phyloP scores from a whole-genome alignment of 768 basidiomycete genomes.

The Postia placenta region DNA sequence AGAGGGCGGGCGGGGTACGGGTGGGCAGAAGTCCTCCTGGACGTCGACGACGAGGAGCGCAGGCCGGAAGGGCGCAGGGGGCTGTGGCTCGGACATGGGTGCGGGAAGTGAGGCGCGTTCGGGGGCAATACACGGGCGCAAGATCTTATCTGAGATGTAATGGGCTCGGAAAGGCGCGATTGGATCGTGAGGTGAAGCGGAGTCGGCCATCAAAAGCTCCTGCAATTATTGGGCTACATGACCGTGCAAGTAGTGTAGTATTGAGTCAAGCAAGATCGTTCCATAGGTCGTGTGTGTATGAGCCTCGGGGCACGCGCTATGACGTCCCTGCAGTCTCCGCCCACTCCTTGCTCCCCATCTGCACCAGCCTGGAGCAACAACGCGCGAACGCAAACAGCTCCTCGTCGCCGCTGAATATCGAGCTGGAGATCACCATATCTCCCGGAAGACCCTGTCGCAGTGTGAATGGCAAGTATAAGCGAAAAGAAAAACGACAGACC shows the following conservation, averaged over 20 bases:
- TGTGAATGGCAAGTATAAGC: slow-evolving; percentile 6
- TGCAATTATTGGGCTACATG: no score
- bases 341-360: slow-evolving; percentile 93
- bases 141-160: neutral
- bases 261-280: no score
- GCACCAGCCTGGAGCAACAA: slow-evolving; percentile 79
- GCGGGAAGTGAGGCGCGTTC: neutral
- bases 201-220: no score
- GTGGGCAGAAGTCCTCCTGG: slow-evolving; percentile 75
- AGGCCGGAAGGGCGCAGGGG: slow-evolving; percentile 24
- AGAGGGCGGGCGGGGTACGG: slow-evolving; percentile 10
- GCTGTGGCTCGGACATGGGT: neutral
- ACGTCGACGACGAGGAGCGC: slow-evolving; percentile 73
- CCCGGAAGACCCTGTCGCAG: slow-evolving; percentile 62
- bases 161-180: neutral
- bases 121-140: neutral
- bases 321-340: slow-evolving; percentile 37
- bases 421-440: slow-evolving; percentile 71
- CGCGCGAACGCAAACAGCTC: slow-evolving; percentile 97
- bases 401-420: slow-evolving; percentile 95
- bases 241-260: no score
- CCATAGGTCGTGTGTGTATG: no score
- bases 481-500: no score
- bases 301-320: slow-evolving; percentile 5
- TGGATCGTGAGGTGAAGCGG: neutral